Evolutionary conservation across 2,329 filamentous ascomycete species (phyloP).

Genomic region (Trichoderma endophyticum): DNA sequence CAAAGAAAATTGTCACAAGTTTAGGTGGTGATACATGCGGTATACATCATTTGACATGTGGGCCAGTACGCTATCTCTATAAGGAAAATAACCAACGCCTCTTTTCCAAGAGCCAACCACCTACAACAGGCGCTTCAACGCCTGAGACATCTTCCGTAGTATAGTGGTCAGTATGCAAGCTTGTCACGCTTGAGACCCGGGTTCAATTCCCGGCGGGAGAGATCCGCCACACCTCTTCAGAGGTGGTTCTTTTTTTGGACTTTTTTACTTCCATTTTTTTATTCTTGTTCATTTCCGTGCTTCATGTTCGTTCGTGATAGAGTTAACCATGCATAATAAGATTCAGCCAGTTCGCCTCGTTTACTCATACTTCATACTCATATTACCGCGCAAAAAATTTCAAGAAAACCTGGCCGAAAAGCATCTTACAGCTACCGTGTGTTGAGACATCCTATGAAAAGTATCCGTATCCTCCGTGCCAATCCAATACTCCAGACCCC

Average conservation of each 20-base stretch:
- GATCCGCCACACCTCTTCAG: slow-evolving; percentile 13
- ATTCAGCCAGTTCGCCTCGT: not conserved
- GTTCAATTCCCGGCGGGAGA: slow-evolving; percentile 19
- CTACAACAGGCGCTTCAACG: slow-evolving; percentile 9
- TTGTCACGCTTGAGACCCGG: slow-evolving; percentile 19
- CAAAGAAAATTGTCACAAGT: not conserved
- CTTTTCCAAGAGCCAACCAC: not conserved
- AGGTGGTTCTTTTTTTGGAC: slow-evolving; percentile 3
- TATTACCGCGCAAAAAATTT: not conserved
- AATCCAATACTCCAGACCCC: slow-evolving; percentile 18
- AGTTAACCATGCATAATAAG: not conserved
- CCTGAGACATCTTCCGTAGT: slow-evolving; percentile 17
- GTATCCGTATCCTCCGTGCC: not conserved
- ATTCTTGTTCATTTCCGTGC: not conserved
- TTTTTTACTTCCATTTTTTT: not conserved
- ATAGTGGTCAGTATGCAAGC: slow-evolving; percentile 19
- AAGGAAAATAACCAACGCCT: not conserved
- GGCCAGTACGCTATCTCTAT: not conserved
- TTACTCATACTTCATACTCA: not conserved
- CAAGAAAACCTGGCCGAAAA: not conserved
- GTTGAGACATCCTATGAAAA: not conserved
- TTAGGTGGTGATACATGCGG: not conserved
- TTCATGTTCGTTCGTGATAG: not conserved
- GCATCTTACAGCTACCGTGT: not conserved
- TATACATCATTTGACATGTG: not conserved